A percentile compares a stretch with the other conserved stretches of the same genome.
Conservation (phyloP, 2,329 filamentous ascomycete genomes). For the Talaromyces sp. region DNA sequence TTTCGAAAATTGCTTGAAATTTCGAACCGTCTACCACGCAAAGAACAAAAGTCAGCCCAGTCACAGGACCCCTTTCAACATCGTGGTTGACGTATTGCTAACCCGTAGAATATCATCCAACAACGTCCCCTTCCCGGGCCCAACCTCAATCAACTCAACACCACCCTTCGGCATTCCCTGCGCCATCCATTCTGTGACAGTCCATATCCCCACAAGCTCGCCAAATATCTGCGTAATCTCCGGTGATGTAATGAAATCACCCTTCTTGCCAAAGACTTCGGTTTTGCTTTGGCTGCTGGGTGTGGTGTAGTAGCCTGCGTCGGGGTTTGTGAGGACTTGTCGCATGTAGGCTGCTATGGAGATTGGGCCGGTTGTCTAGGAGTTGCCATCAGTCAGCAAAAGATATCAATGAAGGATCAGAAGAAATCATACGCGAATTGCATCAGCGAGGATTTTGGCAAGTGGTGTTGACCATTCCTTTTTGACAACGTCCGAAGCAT, state of each 20-base stretch:
- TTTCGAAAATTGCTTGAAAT: slow-evolving; percentile 72
- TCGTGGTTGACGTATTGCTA: slow-evolving; percentile 31
- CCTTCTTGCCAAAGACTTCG: slow-evolving; percentile 88
- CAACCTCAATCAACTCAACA: slow-evolving; percentile 88
- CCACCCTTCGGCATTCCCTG: slow-evolving; percentile 71
- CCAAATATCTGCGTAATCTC: slow-evolving; percentile 98
- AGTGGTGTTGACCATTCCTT: slow-evolving; percentile 88
- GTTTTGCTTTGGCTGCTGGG: slow-evolving; percentile 67
- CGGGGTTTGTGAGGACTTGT: slow-evolving; percentile 88
- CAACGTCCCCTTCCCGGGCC: slow-evolving; percentile 86
- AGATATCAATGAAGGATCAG: too few relatives aligned
- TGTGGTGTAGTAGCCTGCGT: slow-evolving; percentile 90
- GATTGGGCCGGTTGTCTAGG: slow-evolving; percentile 77
- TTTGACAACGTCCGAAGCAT: slow-evolving; percentile 35
- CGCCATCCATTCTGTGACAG: slow-evolving; percentile 92
- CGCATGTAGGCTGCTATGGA: slow-evolving; percentile 96
- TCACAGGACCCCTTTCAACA: too few relatives aligned
- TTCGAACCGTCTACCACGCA: slow-evolving; percentile 65
- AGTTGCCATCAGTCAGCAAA: not conserved
- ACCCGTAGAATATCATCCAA: slow-evolving; percentile 96
- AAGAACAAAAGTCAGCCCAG: not conserved
- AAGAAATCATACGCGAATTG: slow-evolving; percentile 60
- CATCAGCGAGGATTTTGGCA: slow-evolving; percentile 79
- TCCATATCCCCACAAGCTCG: slow-evolving; percentile 90
- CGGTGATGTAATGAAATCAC: slow-evolving; percentile 94